These are phyloP conservation scores for Pythium aristosporum DNA, from an alignment of 352 stramenopile genomes.

Conservation along the genomic window DNA sequence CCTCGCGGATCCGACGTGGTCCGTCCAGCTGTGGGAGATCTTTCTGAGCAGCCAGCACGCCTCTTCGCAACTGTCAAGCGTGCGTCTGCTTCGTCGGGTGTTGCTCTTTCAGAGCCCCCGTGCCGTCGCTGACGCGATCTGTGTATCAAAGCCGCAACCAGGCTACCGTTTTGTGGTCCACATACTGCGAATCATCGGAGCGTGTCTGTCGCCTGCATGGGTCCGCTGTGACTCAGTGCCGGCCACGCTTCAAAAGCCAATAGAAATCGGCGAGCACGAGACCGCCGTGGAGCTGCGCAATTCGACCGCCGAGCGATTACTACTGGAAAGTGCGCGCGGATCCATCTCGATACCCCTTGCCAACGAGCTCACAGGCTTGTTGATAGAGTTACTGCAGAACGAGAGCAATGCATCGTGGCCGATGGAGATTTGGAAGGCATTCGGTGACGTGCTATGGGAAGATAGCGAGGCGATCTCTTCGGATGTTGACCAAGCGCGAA, in stretches of 20 bases:
- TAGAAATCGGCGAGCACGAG: background rate
- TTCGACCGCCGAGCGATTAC: conserved; percentile 13
- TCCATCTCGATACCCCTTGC: conserved; percentile 2
- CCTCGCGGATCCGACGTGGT: conserved; percentile 19
- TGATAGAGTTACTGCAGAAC: background rate
- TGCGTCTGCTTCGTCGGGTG: conserved; percentile 19
- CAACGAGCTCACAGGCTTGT: conserved; percentile 10
- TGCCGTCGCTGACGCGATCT: background rate
- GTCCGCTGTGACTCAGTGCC: background rate
- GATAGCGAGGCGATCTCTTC: background rate
- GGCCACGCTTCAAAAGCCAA: background rate
- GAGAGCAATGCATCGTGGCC: background rate
- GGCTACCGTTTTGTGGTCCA: conserved; percentile 8
- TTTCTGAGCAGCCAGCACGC: conserved; percentile 9
- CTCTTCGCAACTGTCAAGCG: conserved; percentile 10
- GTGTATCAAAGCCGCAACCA: no score
- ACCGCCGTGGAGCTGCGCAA: conserved; percentile 19
- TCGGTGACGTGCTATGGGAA: background rate
- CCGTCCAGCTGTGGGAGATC: conserved; percentile 19
- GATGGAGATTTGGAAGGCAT: background rate
- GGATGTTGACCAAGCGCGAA: background rate
- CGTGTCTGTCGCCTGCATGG: conserved; percentile 1
- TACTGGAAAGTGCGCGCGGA: conserved; percentile 4
- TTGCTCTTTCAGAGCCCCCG: conserved; percentile 11
- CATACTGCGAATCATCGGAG: conserved; percentile 15